Evolutionary conservation across 2,329 filamentous ascomycete genomes (phyloP).

Genomic region (Colletotrichum tofieldiae): DNA sequence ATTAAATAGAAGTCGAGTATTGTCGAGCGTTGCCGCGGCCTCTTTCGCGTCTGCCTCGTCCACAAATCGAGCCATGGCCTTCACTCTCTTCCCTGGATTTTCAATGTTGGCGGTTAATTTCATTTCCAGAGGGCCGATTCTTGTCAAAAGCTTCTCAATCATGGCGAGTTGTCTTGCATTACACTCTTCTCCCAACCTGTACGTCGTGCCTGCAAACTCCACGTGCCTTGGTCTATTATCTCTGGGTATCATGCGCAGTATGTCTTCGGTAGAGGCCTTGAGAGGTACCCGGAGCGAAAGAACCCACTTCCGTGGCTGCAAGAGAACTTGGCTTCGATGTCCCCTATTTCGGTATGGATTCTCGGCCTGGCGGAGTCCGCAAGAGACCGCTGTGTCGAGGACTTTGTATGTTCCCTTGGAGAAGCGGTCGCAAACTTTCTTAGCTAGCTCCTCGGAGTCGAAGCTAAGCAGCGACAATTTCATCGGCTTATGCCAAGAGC

Average conservation of each 20-base stretch:
- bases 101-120: slow-evolving; percentile 48
- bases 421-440: slow-evolving; percentile 45
- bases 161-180: slow-evolving; percentile 39
- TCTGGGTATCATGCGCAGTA: slow-evolving; percentile 44
- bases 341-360: slow-evolving; percentile 27
- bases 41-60: slow-evolving; percentile 55
- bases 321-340: too few relatives aligned
- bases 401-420: slow-evolving; percentile 46
- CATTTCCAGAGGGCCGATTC: slow-evolving; percentile 53
- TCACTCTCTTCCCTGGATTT: slow-evolving; percentile 52
- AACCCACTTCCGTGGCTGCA: slow-evolving; percentile 15
- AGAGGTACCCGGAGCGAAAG: slow-evolving; percentile 48
- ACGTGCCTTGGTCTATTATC: slow-evolving; percentile 44
- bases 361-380: slow-evolving; percentile 37
- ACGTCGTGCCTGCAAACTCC: slow-evolving; percentile 33
- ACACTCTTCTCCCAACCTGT: slow-evolving; percentile 44
- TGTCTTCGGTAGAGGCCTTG: slow-evolving; percentile 35
- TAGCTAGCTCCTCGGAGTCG: slow-evolving; percentile 41
- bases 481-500: slow-evolving; percentile 55
- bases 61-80: slow-evolving; percentile 57
- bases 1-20: slow-evolving; percentile 51
- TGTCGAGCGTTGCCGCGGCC: slow-evolving; percentile 52
- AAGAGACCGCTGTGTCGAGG: slow-evolving; percentile 40
- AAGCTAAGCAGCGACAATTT: slow-evolving; percentile 52
- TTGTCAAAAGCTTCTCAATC: slow-evolving; percentile 51